Evolutionary conservation across 2,329 filamentous ascomycete species (phyloP).

Genomic region (Aspergillus sp.): DNA sequence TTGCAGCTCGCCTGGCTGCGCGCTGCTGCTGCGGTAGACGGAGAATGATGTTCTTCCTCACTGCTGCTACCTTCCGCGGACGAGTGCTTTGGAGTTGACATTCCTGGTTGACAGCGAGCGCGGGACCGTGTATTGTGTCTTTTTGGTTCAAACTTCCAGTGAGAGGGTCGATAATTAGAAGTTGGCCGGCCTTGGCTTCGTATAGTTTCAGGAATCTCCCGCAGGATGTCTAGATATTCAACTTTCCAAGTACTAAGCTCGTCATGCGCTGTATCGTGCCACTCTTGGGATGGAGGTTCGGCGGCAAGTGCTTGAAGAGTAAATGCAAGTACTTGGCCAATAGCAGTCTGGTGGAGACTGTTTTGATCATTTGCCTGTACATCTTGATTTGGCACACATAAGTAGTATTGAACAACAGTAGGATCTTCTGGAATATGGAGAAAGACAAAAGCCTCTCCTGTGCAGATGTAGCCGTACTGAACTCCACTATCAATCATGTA

Average conservation of each 20-base stretch:
- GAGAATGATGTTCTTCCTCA: conserved; percentile 9
- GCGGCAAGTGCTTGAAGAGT: conserved; percentile 13
- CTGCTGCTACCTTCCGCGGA: conserved; percentile 13
- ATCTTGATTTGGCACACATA: conserved; percentile 19
- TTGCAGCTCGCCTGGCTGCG: conserved; percentile 15
- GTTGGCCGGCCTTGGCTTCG: conserved; percentile 11
- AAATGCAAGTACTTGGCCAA: conserved; percentile 26
- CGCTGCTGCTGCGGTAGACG: conserved; percentile 8
- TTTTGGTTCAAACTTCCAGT: conserved; percentile 12
- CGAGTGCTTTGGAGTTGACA: conserved; percentile 7
- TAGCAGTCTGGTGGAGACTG: conserved; percentile 23
- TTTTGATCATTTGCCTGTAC: conserved; percentile 14
- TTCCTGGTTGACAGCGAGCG: conserved; percentile 9
- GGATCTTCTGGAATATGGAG: conserved; percentile 19
- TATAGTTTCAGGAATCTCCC: conserved; percentile 16
- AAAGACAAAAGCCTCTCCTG: conserved; percentile 25
- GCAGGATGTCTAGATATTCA: conserved; percentile 15
- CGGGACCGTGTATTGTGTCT: conserved; percentile 12
- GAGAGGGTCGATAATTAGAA: conserved; percentile 18
- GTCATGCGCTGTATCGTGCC: conserved; percentile 13
- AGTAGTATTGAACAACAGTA: conserved; percentile 15
- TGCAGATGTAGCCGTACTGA: conserved; percentile 21
- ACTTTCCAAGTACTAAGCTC: conserved; percentile 18
- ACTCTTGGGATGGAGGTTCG: conserved; percentile 14
- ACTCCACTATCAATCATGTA: conserved; percentile 21